Evolutionary conservation across 1,284 basidiomycete genomes (phyloP).

Genomic region (Coniophora puteana): DNA sequence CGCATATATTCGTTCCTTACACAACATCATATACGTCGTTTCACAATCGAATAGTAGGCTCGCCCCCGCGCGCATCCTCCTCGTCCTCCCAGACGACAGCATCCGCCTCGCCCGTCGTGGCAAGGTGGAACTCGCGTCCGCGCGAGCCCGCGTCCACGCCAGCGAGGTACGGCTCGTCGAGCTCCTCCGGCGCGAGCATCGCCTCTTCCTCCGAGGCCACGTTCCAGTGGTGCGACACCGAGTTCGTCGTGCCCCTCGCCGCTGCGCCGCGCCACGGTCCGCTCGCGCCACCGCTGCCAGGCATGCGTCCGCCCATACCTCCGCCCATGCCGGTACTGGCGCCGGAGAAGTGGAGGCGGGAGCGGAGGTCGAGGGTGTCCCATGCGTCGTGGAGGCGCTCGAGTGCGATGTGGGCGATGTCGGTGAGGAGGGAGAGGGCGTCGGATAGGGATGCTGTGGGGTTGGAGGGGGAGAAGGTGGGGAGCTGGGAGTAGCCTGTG

Average conservation of each 20-base stretch:
- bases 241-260: no score
- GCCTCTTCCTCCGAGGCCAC: slow-evolving; percentile 29
- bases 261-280: background rate
- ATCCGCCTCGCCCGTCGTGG: no score
- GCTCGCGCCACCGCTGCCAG: background rate
- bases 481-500: slow-evolving; percentile 63
- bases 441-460: no score
- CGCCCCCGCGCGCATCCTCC: no score
- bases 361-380: background rate
- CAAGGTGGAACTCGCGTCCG: no score
- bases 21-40: background rate
- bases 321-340: background rate
- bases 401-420: background rate
- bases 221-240: slow-evolving; percentile 27
- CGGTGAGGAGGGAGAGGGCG: background rate
- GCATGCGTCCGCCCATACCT: background rate
- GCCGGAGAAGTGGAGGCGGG: no score
- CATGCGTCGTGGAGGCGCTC: background rate
- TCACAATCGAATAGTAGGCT: no score
- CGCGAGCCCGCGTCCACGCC: no score
- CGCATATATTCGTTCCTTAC: background rate
- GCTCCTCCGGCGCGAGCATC: slow-evolving; percentile 17
- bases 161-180: no score
- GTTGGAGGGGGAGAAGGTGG: slow-evolving; percentile 50
- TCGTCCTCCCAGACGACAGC: no score